phyloP scores from a whole-genome alignment of 371 early-diverging fungal genomes.

The Batrachochytrium dendrobatidis region DNA sequence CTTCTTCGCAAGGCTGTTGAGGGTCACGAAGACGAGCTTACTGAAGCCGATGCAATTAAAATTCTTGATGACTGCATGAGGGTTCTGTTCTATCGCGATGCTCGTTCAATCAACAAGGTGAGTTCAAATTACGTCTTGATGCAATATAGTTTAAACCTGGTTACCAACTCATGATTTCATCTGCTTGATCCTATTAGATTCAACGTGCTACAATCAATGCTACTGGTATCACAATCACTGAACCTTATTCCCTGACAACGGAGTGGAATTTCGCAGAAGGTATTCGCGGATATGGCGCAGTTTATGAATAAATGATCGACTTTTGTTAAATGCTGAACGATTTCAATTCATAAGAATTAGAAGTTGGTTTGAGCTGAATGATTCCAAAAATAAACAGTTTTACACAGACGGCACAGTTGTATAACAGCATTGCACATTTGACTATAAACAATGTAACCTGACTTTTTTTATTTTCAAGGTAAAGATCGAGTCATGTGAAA shows the following conservation, averaged over 20 bases:
- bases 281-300: constrained; percentile 79
- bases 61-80: constrained; percentile 88
- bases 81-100: constrained; percentile 96
- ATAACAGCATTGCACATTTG: too few species aligned
- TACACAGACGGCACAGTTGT: too few species aligned
- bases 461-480: too few species aligned
- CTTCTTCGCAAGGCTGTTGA: constrained; percentile 90
- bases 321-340: too few species aligned
- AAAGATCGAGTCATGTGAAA: too few species aligned
- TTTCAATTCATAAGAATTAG: too few species aligned
- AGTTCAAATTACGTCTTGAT: background rate
- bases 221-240: constrained; percentile 73
- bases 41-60: constrained; percentile 87
- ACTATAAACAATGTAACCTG: too few species aligned
- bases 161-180: background rate
- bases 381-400: too few species aligned
- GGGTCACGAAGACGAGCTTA: constrained; percentile 71
- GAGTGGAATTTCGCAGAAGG: constrained; percentile 91
- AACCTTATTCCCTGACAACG: constrained; percentile 82
- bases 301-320: too few species aligned
- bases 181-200: constrained; percentile 53
- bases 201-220: constrained; percentile 86
- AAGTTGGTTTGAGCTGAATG: too few species aligned
- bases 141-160: background rate
- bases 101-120: constrained; percentile 89